Evolutionary conservation across 169 alveolate genomes (phyloP), one percentile per base, ranked within the genome.

Genomic region (Cryptosporidium ubiquitum): DNA sequence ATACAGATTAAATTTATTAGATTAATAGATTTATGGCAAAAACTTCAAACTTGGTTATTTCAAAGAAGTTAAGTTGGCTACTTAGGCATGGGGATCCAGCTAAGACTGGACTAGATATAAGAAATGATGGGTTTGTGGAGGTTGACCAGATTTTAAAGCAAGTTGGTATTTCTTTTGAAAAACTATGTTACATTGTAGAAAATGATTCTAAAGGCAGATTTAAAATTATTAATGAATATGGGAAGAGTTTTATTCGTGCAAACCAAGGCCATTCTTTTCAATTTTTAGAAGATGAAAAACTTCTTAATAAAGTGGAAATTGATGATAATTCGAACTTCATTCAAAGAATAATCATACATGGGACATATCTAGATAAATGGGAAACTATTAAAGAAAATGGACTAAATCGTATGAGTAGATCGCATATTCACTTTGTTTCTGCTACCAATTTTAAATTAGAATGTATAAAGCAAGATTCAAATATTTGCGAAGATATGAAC

Each of bases 61-160:
- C 89, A 20, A 79, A 58, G 40, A 37, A 29, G 52, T 49, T 79
- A 60, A 57, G 69, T 26, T 79, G 89, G 89, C 18, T 79, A 39
- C 89, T 79, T 64, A 79, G 89, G 26, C 89, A 79, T 40, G 89
- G 89, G 9, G 89, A 79, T 58, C 89, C 89, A 35, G 37, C 35
- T 2, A 14, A n/a, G 55, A 79, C 89, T 14, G 68, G 75, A 20
- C 12, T 79, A 47, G 29, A 5, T 26, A 61, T 79, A 12, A 58
- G 89, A 44, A 16, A 33, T 40, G 89, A 79, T 60, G 89, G 89
- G 10, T 79, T 42, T 79, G 79, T 47, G 31, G 79, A 39, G 14
- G 68, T 79, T 20, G 64, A 60, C 5, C 51, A 64, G 20, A 57
- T 79, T 42, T 58, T 79, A 42, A 26, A 64, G 20, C 20, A 40